Conservation (phyloP, 345 rosid species). For the Syzygium oleosum region DNA sequence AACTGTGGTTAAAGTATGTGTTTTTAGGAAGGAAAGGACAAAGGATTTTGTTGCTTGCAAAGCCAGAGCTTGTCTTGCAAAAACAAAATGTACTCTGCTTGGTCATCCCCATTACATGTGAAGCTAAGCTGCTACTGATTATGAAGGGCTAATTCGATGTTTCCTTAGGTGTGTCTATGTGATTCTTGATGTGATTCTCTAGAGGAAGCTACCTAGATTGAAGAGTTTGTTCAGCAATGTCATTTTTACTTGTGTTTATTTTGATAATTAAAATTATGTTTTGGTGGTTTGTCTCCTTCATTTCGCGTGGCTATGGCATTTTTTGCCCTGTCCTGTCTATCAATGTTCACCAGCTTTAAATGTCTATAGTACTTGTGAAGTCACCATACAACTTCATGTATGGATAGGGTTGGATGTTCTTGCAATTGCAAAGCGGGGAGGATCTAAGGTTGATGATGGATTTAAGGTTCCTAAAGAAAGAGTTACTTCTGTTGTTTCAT, state of each 20-base stretch:
- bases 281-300: neutral
- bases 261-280: neutral
- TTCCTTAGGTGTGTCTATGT: neutral
- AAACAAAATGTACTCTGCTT: neutral
- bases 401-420: slow-evolving; percentile 31
- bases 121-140: neutral
- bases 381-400: neutral
- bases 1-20: neutral
- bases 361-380: neutral
- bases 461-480: slow-evolving; percentile 59
- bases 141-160: neutral
- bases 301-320: neutral
- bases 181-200: neutral
- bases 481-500: slow-evolving; percentile 33
- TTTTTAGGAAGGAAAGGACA: neutral
- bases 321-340: neutral
- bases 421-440: slow-evolving; percentile 41
- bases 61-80: neutral
- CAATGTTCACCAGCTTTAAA: neutral
- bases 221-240: neutral
- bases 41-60: neutral
- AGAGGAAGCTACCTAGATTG: neutral
- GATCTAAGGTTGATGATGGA: slow-evolving; percentile 18
- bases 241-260: neutral
- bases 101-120: neutral